phyloP scores from a whole-genome alignment of 805 yeast genomes.

The Kodamaea nitidulidarum region DNA sequence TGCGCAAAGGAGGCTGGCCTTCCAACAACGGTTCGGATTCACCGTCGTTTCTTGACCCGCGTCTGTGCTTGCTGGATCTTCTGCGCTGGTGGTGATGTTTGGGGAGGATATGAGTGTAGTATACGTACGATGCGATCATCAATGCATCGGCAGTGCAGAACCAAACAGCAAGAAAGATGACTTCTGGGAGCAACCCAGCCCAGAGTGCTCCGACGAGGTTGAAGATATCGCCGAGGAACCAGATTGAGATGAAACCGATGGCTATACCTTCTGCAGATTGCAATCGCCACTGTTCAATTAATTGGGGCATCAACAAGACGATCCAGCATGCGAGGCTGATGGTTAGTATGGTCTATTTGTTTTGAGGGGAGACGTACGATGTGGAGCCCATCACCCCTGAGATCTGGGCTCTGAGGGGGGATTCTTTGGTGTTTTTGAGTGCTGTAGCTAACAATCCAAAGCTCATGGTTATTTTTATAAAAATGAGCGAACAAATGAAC shows the following conservation, averaged over 20 bases:
- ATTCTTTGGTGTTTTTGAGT: conserved; percentile 4
- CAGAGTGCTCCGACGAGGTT: conserved; percentile 65
- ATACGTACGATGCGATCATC: conserved; percentile 53
- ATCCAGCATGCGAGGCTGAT: conserved; percentile 71
- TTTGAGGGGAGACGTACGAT: conserved; percentile 31
- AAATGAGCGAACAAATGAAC: too few relatives aligned
- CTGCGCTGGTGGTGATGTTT: conserved; percentile 23
- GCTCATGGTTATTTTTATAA: conserved; percentile 4
- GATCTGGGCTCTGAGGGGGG: conserved; percentile 36
- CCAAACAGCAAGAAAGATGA: conserved; percentile 69
- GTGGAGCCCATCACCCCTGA: conserved; percentile 69
- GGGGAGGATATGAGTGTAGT: conserved; percentile 49
- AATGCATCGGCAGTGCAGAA: conserved; percentile 66
- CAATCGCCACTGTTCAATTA: conserved; percentile 74
- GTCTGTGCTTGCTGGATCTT: conserved; percentile 7
- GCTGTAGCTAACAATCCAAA: conserved; percentile 7
- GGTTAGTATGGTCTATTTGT: conserved; percentile 5
- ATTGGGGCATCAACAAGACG: conserved; percentile 69
- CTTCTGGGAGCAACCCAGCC: conserved; percentile 69
- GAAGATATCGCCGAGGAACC: conserved; percentile 71
- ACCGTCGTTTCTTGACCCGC: conserved; percentile 8
- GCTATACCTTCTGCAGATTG: conserved; percentile 77
- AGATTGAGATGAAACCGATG: conserved; percentile 58
- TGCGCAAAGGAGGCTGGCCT: conserved; percentile 32
- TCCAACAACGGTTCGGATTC: conserved; percentile 9